Conservation (phyloP, 164 flowering plant species). For the Kalanchoe fedtschenkoi region DNA sequence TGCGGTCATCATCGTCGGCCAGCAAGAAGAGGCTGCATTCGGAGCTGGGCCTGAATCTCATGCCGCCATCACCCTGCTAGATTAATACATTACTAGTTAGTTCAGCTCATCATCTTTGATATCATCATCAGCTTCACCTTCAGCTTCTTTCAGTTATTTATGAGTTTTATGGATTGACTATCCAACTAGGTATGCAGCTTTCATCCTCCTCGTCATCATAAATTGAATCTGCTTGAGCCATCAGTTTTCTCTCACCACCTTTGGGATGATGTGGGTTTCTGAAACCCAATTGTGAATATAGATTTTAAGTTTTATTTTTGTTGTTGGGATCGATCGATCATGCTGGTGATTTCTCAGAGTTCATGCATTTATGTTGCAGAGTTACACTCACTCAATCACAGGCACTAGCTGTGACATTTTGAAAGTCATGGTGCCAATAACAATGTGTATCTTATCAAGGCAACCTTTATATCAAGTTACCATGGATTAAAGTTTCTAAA, state of each 20-base stretch:
- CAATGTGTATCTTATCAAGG: neutral
- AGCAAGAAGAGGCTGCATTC: slow-evolving; percentile 73
- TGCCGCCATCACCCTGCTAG: slow-evolving; percentile 65
- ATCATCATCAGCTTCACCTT: slow-evolving; percentile 7
- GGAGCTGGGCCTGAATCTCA: slow-evolving; percentile 73
- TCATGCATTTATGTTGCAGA: no score
- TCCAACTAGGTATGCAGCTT: no score
- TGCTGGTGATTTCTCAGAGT: no score
- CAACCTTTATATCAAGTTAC: neutral
- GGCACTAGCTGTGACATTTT: neutral
- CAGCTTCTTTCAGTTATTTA: slow-evolving; percentile 6
- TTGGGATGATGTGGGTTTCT: no score
- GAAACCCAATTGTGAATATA: no score
- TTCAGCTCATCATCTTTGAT: neutral
- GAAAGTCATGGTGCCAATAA: neutral
- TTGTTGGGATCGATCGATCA: no score
- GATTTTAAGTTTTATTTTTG: neutral
- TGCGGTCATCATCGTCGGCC: slow-evolving; percentile 22
- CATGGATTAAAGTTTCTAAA: no score
- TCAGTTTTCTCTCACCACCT: no score
- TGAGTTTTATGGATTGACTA: no score
- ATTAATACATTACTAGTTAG: neutral
- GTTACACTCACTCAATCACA: neutral
- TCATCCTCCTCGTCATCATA: no score
- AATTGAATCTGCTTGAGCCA: no score